Evolutionary conservation across 768 basidiomycete genomes (phyloP).

Genomic region (Cytidiella melzeri): DNA sequence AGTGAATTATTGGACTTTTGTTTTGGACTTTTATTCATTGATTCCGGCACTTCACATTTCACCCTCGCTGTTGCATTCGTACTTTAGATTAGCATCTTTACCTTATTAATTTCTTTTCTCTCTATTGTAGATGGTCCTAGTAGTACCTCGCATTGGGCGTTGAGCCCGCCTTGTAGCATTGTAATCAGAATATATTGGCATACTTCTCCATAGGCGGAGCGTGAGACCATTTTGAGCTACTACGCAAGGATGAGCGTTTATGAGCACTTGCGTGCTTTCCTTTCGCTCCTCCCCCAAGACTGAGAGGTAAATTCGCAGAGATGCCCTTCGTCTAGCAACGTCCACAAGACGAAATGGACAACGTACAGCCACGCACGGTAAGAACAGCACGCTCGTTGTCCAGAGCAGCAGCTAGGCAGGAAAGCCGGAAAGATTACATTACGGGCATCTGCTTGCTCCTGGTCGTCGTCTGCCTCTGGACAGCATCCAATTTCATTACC

Average conservation of each 20-base stretch:
- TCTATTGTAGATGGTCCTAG: too few species aligned
- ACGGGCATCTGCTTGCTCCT: conserved; percentile 67
- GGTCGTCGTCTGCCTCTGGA: conserved; percentile 83
- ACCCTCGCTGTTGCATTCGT: background rate
- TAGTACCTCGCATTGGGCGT: too few species aligned
- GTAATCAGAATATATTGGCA: background rate
- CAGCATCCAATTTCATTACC: conserved; percentile 79
- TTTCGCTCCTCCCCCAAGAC: too few species aligned
- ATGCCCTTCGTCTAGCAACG: too few species aligned
- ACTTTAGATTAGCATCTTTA: too few species aligned
- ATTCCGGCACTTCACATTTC: background rate
- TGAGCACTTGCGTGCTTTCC: background rate
- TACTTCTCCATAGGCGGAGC: background rate
- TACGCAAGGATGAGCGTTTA: background rate
- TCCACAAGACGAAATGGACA: too few species aligned
- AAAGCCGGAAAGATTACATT: conserved; percentile 32
- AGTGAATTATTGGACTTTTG: background rate
- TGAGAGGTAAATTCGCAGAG: too few species aligned
- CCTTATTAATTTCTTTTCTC: too few species aligned
- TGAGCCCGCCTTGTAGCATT: too few species aligned
- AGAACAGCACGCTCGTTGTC: background rate
- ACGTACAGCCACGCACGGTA: background rate
- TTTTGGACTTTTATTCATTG: conserved; percentile 1
- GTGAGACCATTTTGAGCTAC: background rate
- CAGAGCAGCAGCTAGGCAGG: background rate